Base-by-base conservation (phyloP, 1,284 basidiomycete genomes). In the Sporisorium reilianum region DNA sequence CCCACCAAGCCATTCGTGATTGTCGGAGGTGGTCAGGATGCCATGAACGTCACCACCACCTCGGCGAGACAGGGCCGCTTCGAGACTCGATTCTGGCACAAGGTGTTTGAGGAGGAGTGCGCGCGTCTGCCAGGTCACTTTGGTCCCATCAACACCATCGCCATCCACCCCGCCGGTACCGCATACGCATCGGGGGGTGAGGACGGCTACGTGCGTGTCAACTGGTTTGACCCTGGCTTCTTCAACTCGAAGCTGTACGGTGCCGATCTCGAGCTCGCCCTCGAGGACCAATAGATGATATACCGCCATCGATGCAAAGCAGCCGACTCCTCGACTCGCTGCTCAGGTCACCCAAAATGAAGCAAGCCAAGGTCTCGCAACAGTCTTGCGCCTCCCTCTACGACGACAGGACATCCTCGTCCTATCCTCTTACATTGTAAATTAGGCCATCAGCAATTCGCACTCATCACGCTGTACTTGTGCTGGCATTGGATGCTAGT, bases 41-140 rank as follows among this genome's bases (percentile, higher is more conserved):
- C 96, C 10, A 97, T 96, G 95, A 92, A 88, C 82, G 96, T 99
- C 61, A 98, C 97, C 16, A 98, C 94, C 5, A 99, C 96, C 2
- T 94, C 93, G 7, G 85, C 91, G 38, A 90, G 96, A 61, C 93
- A 97, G 85, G 97, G 96, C 42, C 96, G 97, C 86, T 99, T 99
- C 86, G 97, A 99, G 87, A 94, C 95, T 4, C 89, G 95, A 50
- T 98, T 99, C 88, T 99, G 95, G 94, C 96, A 99, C 88, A 94
- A 93, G 83, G 89, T 99, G 45, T 94, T 98, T 80, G 96, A 98
- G 86, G 96, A 99, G 88, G 96, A 99, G 86, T 92, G 97, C 66
- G 94, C 95, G 23, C 90, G 95, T 40, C 94, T 99, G 6, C 82
- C 83, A 1, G 83, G 82, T 56, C 68, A 97, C 77, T 89, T 97